Evolutionary conservation across 305 asterid genomes (phyloP), one percentile per base, ranked within the genome.

Genomic region (Ajuga reptans): DNA sequence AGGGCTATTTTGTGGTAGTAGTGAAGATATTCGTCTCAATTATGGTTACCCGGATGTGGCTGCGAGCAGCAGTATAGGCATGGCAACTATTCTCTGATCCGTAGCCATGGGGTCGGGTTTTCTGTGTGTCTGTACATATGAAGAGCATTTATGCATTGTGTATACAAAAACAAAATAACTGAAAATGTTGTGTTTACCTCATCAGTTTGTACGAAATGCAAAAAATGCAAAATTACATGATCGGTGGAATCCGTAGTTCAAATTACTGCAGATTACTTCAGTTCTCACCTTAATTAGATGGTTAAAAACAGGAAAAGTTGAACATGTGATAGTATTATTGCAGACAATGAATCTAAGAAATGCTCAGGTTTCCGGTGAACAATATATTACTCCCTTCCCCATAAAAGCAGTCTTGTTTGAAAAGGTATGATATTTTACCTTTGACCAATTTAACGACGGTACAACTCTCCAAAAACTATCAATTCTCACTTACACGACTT

Each of bases 1-100:
- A 63, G 80, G 81, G 72, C 63, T 79, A 18, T 79, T 83, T 36
- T 46, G 37, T 53, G 76, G 54, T 41, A 79, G 74, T 70, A 70
- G 31, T 18, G 83, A 74, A 69, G 84, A 77, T 69, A 14, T 72
- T 34, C 79, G 14, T 55, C 72, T 79, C 67, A 81, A 64, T 27
- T 79, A 85, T 27, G 81, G 77, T 36, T 68, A 64, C 53, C 71
- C 70, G 53, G 74, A 68, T 21, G 63, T 42, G 14, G 45, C 58
- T 56, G 70, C 77, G 51, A 74, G 71, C 68, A 34, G 53, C 61
- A 14, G 14, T 63, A 65, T 75, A 58, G 57, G 63, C 64, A 62
- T 64, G 77, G 58, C 37, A 50, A 53, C 75, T 29, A 59, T 72
- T 16, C 72, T 50, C 67, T 81, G 62, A 33, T 24, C 57, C 24